Base-by-base conservation (phyloP, 257 asterid genomes). In the Lavandula angustifolia region DNA sequence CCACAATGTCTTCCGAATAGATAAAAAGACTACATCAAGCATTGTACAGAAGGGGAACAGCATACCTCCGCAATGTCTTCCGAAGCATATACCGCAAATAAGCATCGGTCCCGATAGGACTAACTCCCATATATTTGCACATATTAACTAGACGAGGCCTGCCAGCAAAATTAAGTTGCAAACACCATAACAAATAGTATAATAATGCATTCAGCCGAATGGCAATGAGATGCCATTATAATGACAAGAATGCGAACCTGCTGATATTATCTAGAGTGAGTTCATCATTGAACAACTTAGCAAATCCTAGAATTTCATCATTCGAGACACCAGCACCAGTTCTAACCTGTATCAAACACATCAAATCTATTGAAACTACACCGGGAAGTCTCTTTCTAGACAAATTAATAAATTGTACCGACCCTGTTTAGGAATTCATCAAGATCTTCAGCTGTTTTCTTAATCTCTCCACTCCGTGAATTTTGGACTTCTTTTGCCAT, bases 71-170 rank as follows among this genome's bases (percentile, higher is more conserved):
- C 75, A 91, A 77, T 74, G 86, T 88, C 78, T 81, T 88, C 11
- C 95, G 85, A 34, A 91, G 96, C 95, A 82, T 84, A 78, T 69
- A 86, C 31, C 96, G 94, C 82, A 91, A 76, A 70, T 85, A 88
- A 66, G 96, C 75, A 83, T 91, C 98, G 2, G 98, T 88, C 53
- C 98, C 98, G 41, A 81, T 86, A 32, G 96, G 79, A 52, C 67
- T 78, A 73, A 91, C 82, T 37, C 98, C 98, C 98, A 91, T 91
- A 68, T 91, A 91, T 81, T 91, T 91, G 95, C 98, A 91, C 98
- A 91, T 91, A 62, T 71, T 91, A 70, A 88, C 94, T 56, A 91
- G 76, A 54, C 98, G 95, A 49, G 98, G 87, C 83, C 98, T 91
- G 88, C 65, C 22, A 70, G 17, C 27, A 48, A 56, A 64, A 54